phyloP scores from a whole-genome alignment of 2,329 filamentous ascomycete species.

The Fusarium austroafricanum region DNA sequence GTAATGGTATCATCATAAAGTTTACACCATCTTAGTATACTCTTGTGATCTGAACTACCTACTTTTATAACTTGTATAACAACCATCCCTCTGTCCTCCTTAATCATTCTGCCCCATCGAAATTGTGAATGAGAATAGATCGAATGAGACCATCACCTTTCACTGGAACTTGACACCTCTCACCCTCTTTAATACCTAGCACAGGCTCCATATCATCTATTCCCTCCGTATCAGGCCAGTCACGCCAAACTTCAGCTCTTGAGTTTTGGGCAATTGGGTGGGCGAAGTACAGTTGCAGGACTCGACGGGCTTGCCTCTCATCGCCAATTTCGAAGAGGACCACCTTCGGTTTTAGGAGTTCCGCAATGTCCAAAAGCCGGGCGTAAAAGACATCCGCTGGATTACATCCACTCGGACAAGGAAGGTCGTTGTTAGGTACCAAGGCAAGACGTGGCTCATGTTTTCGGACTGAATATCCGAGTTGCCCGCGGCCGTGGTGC shows the following conservation, averaged over 20 bases:
- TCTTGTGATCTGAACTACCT: no score
- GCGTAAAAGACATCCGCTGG: constrained; percentile 74
- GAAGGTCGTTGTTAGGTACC: constrained; percentile 61
- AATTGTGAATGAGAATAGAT: constrained; percentile 51
- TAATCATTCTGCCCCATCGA: background rate
- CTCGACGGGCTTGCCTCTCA: constrained; percentile 72
- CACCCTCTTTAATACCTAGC: constrained; percentile 40
- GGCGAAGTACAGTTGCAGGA: constrained; percentile 61
- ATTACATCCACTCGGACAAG: constrained; percentile 48
- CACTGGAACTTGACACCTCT: constrained; percentile 49
- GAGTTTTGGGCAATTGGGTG: constrained; percentile 47
- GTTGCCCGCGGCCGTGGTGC: constrained; percentile 53
- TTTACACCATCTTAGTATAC: no score
- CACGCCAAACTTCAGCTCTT: constrained; percentile 76
- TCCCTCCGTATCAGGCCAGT: constrained; percentile 65
- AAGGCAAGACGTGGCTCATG: constrained; percentile 86
- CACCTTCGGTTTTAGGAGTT: constrained; percentile 61
- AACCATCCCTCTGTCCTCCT: background rate
- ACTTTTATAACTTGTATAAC: no score
- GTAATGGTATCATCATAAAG: no score
- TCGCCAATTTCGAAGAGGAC: constrained; percentile 80
- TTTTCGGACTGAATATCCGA: constrained; percentile 80
- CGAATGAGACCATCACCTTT: constrained; percentile 62
- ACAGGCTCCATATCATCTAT: constrained; percentile 43
- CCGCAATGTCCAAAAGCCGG: constrained; percentile 68